phyloP scores from a whole-genome alignment of 306 rosid species.

The Casuarina glauca region DNA sequence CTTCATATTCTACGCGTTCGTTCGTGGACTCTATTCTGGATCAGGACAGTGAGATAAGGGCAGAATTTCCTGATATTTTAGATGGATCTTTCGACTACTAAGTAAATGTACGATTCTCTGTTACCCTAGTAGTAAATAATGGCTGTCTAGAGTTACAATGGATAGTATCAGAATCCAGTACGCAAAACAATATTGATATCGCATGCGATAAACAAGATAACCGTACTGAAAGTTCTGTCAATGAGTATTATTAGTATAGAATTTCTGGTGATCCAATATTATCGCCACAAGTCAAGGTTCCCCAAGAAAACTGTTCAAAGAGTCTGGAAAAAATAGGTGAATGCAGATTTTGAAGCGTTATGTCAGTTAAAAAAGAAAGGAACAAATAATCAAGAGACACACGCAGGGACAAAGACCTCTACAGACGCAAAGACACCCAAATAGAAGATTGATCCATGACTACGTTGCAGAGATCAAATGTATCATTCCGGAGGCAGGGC shows the following conservation, averaged over 20 bases:
- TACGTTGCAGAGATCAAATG: constrained; percentile 60
- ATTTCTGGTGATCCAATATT: neutral
- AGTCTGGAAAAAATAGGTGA: neutral
- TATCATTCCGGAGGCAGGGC: constrained; percentile 75
- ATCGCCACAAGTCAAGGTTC: neutral
- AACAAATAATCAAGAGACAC: neutral
- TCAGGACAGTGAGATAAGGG: constrained; percentile 67
- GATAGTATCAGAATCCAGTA: neutral
- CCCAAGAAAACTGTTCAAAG: too few relatives aligned
- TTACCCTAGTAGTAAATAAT: neutral
- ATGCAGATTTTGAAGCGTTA: constrained; percentile 6
- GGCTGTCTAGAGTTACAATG: neutral
- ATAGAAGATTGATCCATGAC: constrained; percentile 28
- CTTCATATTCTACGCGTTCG: constrained; percentile 48
- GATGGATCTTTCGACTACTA: constrained; percentile 66
- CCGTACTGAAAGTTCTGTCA: neutral
- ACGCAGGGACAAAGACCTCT: neutral
- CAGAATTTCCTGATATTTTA: constrained; percentile 69
- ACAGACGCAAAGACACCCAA: neutral
- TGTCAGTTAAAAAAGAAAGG: constrained; percentile 9
- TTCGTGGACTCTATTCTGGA: constrained; percentile 80
- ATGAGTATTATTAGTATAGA: neutral
- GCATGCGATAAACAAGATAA: neutral
- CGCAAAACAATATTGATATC: neutral
- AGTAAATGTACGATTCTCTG: neutral